A percentile compares a stretch with the other conserved stretches of the same genome.
These are phyloP conservation scores for Ceratocystis alfenasii DNA, from an alignment of 2,329 filamentous ascomycete genomes.

Conservation along the genomic window DNA sequence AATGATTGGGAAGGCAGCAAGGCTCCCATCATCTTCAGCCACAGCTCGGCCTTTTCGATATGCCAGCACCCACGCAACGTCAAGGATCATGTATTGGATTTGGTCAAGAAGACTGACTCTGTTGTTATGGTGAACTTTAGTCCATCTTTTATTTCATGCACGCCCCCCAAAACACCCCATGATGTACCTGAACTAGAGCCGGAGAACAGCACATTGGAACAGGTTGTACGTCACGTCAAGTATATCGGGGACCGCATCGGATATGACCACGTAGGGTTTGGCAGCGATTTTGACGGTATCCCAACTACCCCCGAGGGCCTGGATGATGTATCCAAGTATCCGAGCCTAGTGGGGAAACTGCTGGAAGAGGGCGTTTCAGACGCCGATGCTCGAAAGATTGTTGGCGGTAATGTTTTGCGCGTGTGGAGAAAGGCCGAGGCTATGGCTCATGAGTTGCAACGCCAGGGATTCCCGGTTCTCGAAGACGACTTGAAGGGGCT, in stretches of 20 bases:
- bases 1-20: conserved; percentile 56
- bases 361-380: conserved; percentile 63
- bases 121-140: conserved; percentile 88
- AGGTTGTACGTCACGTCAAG: conserved; percentile 68
- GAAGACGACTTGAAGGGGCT: conserved; percentile 36
- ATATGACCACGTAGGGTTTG: conserved; percentile 76
- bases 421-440: conserved; percentile 72
- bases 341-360: conserved; percentile 63
- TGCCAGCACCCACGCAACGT: conserved; percentile 88
- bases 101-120: conserved; percentile 61
- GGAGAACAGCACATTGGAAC: conserved; percentile 57
- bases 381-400: conserved; percentile 59
- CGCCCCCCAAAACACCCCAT: conserved; percentile 43
- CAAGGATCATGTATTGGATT: conserved; percentile 65
- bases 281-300: conserved; percentile 83
- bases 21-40: conserved; percentile 79
- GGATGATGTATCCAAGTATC: conserved; percentile 76
- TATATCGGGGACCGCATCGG: conserved; percentile 76
- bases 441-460: conserved; percentile 56
- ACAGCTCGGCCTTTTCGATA: conserved; percentile 67
- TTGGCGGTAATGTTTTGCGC: conserved; percentile 67
- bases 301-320: conserved; percentile 54
- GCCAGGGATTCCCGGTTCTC: conserved; percentile 39
- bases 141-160: conserved; percentile 71
- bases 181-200: conserved; percentile 58